phyloP scores from a whole-genome alignment of 2,329 filamentous ascomycete species.

The Cordyceps cateniannulata region DNA sequence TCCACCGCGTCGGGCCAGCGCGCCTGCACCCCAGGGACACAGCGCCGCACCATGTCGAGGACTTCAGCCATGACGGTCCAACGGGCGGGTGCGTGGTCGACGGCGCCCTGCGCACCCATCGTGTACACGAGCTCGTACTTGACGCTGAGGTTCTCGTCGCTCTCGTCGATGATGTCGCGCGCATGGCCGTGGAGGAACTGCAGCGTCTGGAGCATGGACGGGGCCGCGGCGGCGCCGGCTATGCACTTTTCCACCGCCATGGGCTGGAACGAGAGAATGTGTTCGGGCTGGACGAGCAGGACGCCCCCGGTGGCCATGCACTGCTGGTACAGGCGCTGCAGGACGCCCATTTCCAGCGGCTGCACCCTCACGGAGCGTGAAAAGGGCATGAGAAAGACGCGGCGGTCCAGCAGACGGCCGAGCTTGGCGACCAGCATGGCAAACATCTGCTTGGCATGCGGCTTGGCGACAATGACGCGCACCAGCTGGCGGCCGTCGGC shows the following conservation, averaged over 20 bases:
- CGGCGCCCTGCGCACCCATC: conserved; percentile 42
- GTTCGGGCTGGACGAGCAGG: conserved; percentile 56
- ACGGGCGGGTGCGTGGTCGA: conserved; percentile 47
- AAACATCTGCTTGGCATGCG: conserved; percentile 54
- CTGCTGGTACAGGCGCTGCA: conserved; percentile 34
- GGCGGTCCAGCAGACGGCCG: conserved; percentile 47
- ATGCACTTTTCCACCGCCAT: conserved; percentile 34
- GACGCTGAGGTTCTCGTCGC: conserved; percentile 55
- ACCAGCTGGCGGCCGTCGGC: conserved; percentile 46
- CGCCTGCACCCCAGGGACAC: neutral
- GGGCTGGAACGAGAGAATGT: conserved; percentile 57
- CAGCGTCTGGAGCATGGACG: no score
- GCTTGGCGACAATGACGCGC: conserved; percentile 54
- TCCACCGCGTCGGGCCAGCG: neutral
- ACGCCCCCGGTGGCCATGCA: conserved; percentile 47
- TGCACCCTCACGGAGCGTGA: conserved; percentile 40
- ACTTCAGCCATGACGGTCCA: conserved; percentile 47
- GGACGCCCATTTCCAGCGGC: conserved; percentile 21
- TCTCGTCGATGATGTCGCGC: conserved; percentile 58
- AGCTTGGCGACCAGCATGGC: conserved; percentile 49
- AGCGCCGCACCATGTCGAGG: neutral
- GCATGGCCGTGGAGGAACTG: conserved; percentile 30
- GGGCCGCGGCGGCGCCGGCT: no score
- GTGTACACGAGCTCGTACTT: conserved; percentile 60
- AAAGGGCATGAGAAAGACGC: conserved; percentile 53